Conservation (phyloP, 2,329 filamentous ascomycete genomes). For the Xylariales sp. region DNA sequence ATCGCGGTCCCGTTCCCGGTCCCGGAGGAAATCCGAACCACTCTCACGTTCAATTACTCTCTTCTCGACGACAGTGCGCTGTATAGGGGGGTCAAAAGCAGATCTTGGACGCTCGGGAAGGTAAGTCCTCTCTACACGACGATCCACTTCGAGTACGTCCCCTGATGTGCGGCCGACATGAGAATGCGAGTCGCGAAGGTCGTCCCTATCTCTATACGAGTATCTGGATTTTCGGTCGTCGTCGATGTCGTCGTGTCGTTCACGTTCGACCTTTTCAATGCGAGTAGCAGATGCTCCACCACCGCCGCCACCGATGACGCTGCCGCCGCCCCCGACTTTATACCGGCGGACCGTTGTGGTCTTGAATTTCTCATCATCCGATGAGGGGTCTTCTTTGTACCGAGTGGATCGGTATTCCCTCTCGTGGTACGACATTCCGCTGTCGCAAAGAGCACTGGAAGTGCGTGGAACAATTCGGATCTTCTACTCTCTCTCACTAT, state of each 20-base stretch:
- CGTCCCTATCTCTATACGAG: conserved; percentile 19
- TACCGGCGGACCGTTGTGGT: conserved; percentile 25
- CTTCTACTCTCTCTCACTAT: not conserved
- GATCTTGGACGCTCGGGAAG: conserved; percentile 48
- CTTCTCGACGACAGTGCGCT: conserved; percentile 27
- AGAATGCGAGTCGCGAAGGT: conserved; percentile 13
- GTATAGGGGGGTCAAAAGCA: conserved; percentile 36
- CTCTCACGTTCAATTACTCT: conserved; percentile 25
- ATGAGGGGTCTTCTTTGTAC: conserved; percentile 14
- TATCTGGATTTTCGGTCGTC: conserved; percentile 42
- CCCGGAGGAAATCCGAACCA: conserved; percentile 9
- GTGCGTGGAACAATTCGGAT: too few relatives aligned
- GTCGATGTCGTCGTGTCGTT: conserved; percentile 36
- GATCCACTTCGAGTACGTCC: conserved; percentile 39
- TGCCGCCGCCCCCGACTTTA: conserved; percentile 25
- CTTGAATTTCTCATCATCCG: conserved; percentile 24
- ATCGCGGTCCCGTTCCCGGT: conserved; percentile 22
- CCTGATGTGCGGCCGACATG: conserved; percentile 32
- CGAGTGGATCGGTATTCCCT: conserved; percentile 12
- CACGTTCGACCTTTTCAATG: conserved; percentile 29
- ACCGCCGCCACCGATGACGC: too few relatives aligned
- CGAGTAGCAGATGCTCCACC: conserved; percentile 13
- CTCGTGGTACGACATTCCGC: conserved; percentile 12
- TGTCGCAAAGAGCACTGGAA: too few relatives aligned
- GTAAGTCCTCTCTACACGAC: conserved; percentile 35